These are phyloP conservation scores for Starmerella apis DNA, from an alignment of 805 yeast species.

Conservation along the genomic window DNA sequence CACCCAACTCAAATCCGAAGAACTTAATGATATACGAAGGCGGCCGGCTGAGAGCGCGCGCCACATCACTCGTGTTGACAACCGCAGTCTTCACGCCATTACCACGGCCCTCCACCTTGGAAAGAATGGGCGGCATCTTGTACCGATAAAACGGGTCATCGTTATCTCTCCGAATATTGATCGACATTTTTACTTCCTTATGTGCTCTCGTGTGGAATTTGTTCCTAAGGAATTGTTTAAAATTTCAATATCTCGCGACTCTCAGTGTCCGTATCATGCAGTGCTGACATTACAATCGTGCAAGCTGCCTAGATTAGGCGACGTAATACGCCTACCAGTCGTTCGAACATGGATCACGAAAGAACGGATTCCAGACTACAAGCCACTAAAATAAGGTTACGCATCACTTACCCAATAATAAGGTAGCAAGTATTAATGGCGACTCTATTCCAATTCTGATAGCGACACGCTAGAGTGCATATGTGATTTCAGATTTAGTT, in stretches of 20 bases:
- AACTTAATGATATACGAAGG: slow-evolving; percentile 83
- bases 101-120: slow-evolving; percentile 97
- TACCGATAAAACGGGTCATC: slow-evolving; percentile 98
- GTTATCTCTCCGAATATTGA: slow-evolving; percentile 93
- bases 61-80: slow-evolving; percentile 81
- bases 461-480: no score
- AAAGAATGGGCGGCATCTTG: slow-evolving; percentile 96
- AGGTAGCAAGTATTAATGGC: no score
- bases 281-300: background rate
- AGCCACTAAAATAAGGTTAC: no score
- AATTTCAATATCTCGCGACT: slow-evolving; percentile 1
- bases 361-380: no score
- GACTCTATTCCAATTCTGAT: no score
- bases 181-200: slow-evolving; percentile 28
- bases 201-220: background rate
- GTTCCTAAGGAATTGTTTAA: no score
- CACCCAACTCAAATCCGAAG: slow-evolving; percentile 95
- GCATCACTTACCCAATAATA: no score
- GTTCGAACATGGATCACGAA: no score
- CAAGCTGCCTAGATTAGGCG: background rate
- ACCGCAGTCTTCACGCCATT: slow-evolving; percentile 97
- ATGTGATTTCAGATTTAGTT: background rate
- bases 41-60: slow-evolving; percentile 89
- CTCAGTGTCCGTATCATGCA: background rate
- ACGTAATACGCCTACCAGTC: no score